Percentiles rank a stretch among this genome's conserved stretches.
Evolutionary conservation across 257 asterid species (phyloP).

Genomic region (Solanum piurae): DNA sequence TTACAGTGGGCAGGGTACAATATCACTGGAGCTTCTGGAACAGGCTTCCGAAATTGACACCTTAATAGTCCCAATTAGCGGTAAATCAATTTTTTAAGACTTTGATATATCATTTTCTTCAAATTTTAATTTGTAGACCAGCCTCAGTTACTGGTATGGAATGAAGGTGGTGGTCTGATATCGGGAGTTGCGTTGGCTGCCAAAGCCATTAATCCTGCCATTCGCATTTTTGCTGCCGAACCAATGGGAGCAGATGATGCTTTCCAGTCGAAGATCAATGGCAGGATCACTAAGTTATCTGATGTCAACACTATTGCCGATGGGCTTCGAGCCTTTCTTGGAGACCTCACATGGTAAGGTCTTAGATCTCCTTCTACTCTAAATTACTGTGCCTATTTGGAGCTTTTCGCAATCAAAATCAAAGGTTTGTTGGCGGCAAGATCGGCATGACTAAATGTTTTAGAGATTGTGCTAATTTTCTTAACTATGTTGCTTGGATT

Average conservation of each 20-base stretch:
- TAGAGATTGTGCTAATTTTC: background rate
- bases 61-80: slow-evolving; percentile 75
- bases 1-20: slow-evolving; percentile 89
- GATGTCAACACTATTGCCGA: slow-evolving; percentile 85
- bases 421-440: background rate
- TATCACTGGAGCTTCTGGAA: slow-evolving; percentile 79
- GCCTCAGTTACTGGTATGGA: background rate
- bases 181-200: slow-evolving; percentile 93
- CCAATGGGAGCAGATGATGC: slow-evolving; percentile 95
- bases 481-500: background rate
- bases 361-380: background rate
- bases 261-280: slow-evolving; percentile 61
- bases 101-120: background rate
- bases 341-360: slow-evolving; percentile 75
- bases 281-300: slow-evolving; percentile 48
- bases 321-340: slow-evolving; percentile 88
- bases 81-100: slow-evolving; percentile 23
- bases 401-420: background rate
- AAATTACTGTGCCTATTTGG: background rate
- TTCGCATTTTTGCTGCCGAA: slow-evolving; percentile 75
- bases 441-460: background rate
- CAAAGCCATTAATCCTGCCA: slow-evolving; percentile 65
- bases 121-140: background rate
- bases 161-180: slow-evolving; percentile 83
- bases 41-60: slow-evolving; percentile 71